These are phyloP conservation scores for Pugionium cornutum DNA, from an alignment of 345 rosid genomes.

Conservation along the genomic window DNA sequence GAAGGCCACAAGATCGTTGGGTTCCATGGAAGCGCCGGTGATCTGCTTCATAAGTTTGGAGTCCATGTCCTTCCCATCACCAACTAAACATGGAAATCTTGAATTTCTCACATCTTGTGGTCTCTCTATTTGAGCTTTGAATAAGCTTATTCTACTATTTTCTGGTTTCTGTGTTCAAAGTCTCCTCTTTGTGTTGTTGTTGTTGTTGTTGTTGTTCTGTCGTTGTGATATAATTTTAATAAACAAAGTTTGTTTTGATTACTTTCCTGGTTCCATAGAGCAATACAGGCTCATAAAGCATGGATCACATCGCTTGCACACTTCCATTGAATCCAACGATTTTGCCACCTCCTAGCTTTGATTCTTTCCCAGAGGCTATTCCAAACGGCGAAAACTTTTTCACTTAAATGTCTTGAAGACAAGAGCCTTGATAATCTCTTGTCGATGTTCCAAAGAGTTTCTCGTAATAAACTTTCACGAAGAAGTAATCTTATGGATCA, in stretches of 20 bases:
- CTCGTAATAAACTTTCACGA: constrained; percentile 32
- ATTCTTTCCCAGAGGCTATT: constrained; percentile 20
- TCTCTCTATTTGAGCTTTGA: constrained; percentile 16
- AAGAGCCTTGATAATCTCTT: constrained; percentile 28
- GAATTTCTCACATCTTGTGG: constrained; percentile 2
- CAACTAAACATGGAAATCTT: constrained; percentile 19
- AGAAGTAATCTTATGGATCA: constrained; percentile 36
- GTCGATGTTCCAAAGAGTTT: constrained; percentile 21
- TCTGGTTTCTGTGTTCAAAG: constrained; percentile 1
- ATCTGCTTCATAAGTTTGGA: constrained; percentile 33
- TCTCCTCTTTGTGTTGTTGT: background rate
- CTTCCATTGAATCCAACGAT: background rate
- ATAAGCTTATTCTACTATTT: constrained; percentile 17
- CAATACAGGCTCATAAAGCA: background rate
- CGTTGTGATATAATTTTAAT: constrained; percentile 9
- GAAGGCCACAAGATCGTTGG: constrained; percentile 34
- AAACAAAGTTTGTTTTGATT: constrained; percentile 1
- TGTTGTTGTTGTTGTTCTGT: constrained; percentile 8
- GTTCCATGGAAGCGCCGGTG: constrained; percentile 36
- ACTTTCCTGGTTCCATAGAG: background rate
- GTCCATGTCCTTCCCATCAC: constrained; percentile 35
- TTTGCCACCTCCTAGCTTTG: constrained; percentile 32
- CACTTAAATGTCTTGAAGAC: constrained; percentile 35
- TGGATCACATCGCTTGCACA: no score
- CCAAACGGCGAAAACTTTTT: constrained; percentile 35